Conservation (phyloP, 768 basidiomycete genomes). For the Suillus bovinus region DNA sequence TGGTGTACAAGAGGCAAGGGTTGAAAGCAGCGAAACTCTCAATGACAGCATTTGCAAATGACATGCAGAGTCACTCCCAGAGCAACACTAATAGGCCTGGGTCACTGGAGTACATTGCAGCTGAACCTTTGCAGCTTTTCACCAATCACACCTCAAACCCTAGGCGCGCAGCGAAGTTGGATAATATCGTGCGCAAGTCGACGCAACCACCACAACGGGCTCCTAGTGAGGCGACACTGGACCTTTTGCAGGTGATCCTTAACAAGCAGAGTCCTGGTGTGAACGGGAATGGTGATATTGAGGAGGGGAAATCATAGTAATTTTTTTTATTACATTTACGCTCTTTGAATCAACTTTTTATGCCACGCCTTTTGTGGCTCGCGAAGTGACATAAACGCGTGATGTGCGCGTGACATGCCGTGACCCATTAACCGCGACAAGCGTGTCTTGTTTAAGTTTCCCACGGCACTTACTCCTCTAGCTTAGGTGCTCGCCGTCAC, state of each 20-base stretch:
- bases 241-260: not conserved
- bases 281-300: not conserved
- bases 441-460: conserved; percentile 27
- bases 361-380: not conserved
- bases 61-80: conserved; percentile 30
- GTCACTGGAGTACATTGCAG: conserved; percentile 45
- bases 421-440: conserved; percentile 22
- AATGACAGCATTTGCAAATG: conserved; percentile 32
- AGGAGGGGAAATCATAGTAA: not conserved
- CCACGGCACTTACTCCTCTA: conserved; percentile 18
- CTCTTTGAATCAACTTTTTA: not conserved
- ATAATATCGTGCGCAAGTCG: not conserved
- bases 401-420: conserved; percentile 2
- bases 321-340: not conserved
- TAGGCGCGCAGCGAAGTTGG: not conserved
- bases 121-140: conserved; percentile 22
- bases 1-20: conserved; percentile 46
- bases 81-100: conserved; percentile 53
- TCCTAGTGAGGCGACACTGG: not conserved
- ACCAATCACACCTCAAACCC: not conserved
- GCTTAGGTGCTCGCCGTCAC: conserved; percentile 15
- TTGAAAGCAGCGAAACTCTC: conserved; percentile 38
- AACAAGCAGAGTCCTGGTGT: not conserved
- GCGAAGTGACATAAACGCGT: conserved; percentile 25
- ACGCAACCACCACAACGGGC: not conserved